A percentile compares a stretch with the other conserved stretches of the same genome.
Evolutionary conservation across 1,139 yeast genomes (phyloP).

Genomic region (Candida sanyaensis): DNA sequence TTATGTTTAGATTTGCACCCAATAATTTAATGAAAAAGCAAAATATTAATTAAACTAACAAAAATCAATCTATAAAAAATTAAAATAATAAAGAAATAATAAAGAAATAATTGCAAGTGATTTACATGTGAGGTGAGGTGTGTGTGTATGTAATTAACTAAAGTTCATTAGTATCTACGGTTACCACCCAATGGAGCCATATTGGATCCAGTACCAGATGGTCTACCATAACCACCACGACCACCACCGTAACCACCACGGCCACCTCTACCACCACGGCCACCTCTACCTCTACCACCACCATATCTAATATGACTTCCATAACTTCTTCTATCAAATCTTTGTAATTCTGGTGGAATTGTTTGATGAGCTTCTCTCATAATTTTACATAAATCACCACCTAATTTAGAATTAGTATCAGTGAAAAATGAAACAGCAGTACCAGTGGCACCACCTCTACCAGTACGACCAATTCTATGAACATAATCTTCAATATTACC

Average conservation of each 20-base stretch:
- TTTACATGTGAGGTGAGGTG: too few species aligned
- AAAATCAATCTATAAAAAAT: neutral
- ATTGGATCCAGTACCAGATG: constrained; percentile 34
- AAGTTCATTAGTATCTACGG: constrained; percentile 28
- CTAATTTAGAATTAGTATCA: constrained; percentile 81
- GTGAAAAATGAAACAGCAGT: constrained; percentile 96
- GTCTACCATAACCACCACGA: constrained; percentile 30
- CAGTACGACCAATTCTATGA: constrained; percentile 96
- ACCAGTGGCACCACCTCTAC: constrained; percentile 97
- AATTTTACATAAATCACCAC: constrained; percentile 87
- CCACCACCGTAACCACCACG: constrained; percentile 32
- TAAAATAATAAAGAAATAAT: too few species aligned
- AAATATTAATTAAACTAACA: neutral
- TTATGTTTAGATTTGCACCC: too few species aligned
- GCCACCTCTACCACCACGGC: constrained; percentile 51
- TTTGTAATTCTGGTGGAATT: constrained; percentile 65
- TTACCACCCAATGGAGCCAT: constrained; percentile 29
- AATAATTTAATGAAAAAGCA: too few species aligned
- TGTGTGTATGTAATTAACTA: neutral
- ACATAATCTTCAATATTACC: constrained; percentile 98
- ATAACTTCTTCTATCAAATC: constrained; percentile 55
- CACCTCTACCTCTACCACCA: constrained; percentile 52
- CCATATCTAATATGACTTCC: constrained; percentile 62
- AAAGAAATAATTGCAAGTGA: too few species aligned
- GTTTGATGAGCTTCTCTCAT: constrained; percentile 95